Evolutionary conservation across 2,329 filamentous ascomycete species (phyloP), one percentile per base, ranked within the genome.

Genomic region (Phialophora expanda): DNA sequence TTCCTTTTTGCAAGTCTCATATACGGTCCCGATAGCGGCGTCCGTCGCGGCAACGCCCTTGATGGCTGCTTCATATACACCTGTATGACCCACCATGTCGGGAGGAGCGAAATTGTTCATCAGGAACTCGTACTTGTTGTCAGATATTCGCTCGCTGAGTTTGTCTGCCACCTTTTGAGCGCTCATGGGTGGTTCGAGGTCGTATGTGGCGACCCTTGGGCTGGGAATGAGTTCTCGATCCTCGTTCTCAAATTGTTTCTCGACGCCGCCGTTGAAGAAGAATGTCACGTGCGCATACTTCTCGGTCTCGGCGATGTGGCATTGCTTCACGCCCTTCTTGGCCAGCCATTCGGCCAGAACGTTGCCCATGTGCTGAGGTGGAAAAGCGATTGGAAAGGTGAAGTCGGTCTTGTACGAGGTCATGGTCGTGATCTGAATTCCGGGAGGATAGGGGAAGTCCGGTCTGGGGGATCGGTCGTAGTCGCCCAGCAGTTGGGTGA

Each of bases 41-140:
- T 99, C 95, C 12, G 95, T 99, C 72, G 94, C 89, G 72, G 89
- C 85, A 73, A 90, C 90, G 74, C 89, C 95, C 75, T 95, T 77
- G 69, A 99, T 89, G 64, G 95, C 95, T 32, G 95, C 94, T 74
- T 98, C 90, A 81, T 98, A 98, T 67, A 97, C 93, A 76, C 95
- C 95, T 11, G 95, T 99, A 84, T 99, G 95, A 73, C 95, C 95
- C 71, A 99, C 95, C 95, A 99, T 99, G 82, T 99, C 95, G 20
- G 95, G 95, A 50, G 95, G 95, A 50, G 95, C 95, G 81, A 99
- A 98, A 88, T 99, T 99, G 89, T 98, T 97, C 95, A 99, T 99
- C 79, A 99, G 85, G 77, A 99, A 98, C 76, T 95, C 93, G 81
- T 93, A 97, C 76, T 91, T 88, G 76, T 90, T 87, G 79, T 96